Base-by-base conservation (phyloP, 805 yeast genomes). In the Barnettozyma pratensis region DNA sequence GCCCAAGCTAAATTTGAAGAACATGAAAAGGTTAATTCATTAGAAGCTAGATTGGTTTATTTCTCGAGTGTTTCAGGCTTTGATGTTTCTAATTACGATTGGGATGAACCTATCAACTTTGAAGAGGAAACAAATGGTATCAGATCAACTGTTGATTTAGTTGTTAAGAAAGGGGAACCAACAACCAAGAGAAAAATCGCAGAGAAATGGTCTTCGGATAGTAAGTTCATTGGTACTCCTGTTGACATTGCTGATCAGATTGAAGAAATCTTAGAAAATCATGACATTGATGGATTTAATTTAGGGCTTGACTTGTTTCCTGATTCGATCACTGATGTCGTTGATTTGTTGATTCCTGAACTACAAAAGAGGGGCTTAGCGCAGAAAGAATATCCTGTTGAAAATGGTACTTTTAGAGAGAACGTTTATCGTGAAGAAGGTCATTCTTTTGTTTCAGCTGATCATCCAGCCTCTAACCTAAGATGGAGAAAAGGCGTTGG, bases 1-100 rank as follows among this genome's bases (percentile, higher is more conserved):
- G 75, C 75, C 5, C 55, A 47, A 29, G 60, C 49, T 5, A 70
- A 71, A 46, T 59, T 53, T 43, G 52, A 58, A 37, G 64, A 65
- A 7, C 65, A 47, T 44, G 59, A 39, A 43, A 54, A 56, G 45
- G 44, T 46, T n/a, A 61, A 61, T 41, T 66, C 63, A 7, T 66
- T 59, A 46, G 72, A 68, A 43, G 72, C 71, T n/a, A 67, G 67
- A 4, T 67, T 66, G 41, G 70, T 70, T 1, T 53, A 66, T 11
- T 68, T 71, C 47, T 59, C 72, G 41, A 73, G 73, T 7, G 65
- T 72, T 68, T 67, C 71, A 6, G 74, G 73, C 2, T 58, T 69
- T 43, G 73, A 70, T 47, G 56, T 70, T 34, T 59, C 66, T 30
- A 55, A 65, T 38, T 70, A 55, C 53, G 60, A 54, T 11, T 49